Evolutionary conservation across 2,329 filamentous ascomycete species (phyloP).

Genomic region (Lecanicillium sp.): DNA sequence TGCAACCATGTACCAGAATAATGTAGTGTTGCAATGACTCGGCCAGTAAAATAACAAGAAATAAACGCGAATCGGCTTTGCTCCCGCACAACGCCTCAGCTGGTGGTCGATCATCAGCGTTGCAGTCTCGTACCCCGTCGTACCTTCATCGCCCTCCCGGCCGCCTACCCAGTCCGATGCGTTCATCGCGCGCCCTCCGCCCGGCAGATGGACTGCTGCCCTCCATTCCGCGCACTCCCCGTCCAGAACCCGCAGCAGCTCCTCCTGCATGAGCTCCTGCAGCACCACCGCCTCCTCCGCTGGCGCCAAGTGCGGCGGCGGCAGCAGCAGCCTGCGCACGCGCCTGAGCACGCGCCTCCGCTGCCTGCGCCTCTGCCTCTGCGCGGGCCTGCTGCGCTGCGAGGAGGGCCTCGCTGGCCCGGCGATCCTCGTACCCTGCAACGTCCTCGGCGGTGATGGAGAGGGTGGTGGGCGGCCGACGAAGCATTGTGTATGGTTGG

Average conservation of each 20-base stretch:
- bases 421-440: constrained; percentile 61
- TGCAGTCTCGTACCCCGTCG: no score
- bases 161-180: constrained; percentile 29
- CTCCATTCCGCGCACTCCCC: constrained; percentile 26
- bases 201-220: constrained; percentile 20
- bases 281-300: constrained; percentile 17
- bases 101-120: no score
- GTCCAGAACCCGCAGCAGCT: constrained; percentile 13
- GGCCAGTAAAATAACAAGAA: no score
- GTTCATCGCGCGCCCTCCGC: constrained; percentile 31
- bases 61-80: no score
- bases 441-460: constrained; percentile 65
- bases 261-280: constrained; percentile 10
- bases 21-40: no score
- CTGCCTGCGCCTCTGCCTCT: constrained; percentile 17
- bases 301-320: constrained; percentile 7
- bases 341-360: constrained; percentile 9
- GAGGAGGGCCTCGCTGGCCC: constrained; percentile 36
- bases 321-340: constrained; percentile 2
- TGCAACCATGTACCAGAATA: no score
- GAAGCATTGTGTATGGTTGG: constrained; percentile 46
- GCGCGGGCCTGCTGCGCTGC: constrained; percentile 27
- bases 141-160: constrained; percentile 14
- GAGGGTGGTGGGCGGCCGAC: constrained; percentile 61
- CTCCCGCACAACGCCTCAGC: no score